phyloP scores from a whole-genome alignment of 306 rosid genomes.

The Begonia masoniana region DNA sequence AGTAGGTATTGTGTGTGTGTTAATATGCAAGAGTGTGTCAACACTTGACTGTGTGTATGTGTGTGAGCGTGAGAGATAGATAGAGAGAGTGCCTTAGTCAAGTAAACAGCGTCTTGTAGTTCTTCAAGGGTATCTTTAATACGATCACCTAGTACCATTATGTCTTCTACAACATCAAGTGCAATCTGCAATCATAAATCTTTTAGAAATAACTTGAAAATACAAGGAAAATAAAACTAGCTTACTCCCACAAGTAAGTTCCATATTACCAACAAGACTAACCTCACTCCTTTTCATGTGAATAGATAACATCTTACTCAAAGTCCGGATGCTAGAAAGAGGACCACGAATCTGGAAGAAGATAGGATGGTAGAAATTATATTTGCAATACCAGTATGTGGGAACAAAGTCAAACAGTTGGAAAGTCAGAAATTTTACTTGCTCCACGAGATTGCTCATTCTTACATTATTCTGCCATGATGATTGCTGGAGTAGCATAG shows the following conservation, averaged over 20 bases:
- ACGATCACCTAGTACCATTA: slow-evolving; percentile 66
- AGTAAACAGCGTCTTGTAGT: slow-evolving; percentile 86
- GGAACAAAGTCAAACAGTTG: slow-evolving; percentile 4
- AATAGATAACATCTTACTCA: slow-evolving; percentile 72
- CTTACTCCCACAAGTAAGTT: too few species aligned
- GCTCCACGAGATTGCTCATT: slow-evolving; percentile 78
- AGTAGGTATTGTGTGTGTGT: too few species aligned
- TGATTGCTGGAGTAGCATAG: slow-evolving; percentile 81
- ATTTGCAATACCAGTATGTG: slow-evolving; percentile 7
- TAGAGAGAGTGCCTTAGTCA: slow-evolving; percentile 57
- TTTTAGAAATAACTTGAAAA: slow-evolving; percentile 9
- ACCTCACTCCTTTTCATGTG: slow-evolving; percentile 81
- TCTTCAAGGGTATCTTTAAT: slow-evolving; percentile 65
- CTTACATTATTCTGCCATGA: slow-evolving; percentile 89
- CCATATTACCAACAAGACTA: slow-evolving; percentile 8
- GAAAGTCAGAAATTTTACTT: slow-evolving; percentile 29
- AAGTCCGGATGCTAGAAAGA: slow-evolving; percentile 77
- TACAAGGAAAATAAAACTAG: neutral
- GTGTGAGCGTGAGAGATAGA: slow-evolving; percentile 16
- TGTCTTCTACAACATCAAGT: slow-evolving; percentile 71
- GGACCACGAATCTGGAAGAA: slow-evolving; percentile 74
- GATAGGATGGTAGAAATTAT: slow-evolving; percentile 12
- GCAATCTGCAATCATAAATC: slow-evolving; percentile 48
- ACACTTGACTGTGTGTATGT: neutral
- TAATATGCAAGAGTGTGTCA: too few species aligned